These are phyloP conservation scores for Rhytidiadelphus loreus DNA, from an alignment of 225 moss, liverwort and hornwort genomes.

Conservation along the genomic window DNA sequence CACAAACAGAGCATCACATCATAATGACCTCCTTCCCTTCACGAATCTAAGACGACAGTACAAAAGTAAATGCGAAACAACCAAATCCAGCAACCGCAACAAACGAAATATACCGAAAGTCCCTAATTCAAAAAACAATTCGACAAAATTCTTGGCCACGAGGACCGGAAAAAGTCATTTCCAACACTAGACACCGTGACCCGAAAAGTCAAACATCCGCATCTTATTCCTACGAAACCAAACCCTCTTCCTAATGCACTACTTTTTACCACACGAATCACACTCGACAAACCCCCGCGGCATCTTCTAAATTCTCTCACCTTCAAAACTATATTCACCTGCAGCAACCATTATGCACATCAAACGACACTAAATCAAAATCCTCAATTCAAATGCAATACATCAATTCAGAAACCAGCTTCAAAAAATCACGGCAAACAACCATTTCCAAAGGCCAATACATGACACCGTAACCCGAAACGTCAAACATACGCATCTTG, in stretches of 20 bases:
- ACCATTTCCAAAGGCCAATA: neutral
- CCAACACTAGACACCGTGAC: neutral
- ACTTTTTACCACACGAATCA: neutral
- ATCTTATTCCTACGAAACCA: neutral
- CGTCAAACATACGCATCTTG: neutral
- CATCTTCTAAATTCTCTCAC: neutral
- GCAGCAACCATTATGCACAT: neutral
- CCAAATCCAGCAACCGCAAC: neutral
- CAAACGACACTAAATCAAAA: neutral
- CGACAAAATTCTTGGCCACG: neutral
- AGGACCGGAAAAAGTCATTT: neutral
- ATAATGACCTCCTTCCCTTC: neutral
- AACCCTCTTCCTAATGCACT: neutral
- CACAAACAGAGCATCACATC: neutral
- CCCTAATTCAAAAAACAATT: neutral
- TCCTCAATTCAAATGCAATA: neutral
- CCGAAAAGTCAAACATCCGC: neutral
- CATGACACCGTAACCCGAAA: neutral
- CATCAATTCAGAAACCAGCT: neutral
- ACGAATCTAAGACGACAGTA: neutral
- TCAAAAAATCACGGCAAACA: neutral
- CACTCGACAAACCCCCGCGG: neutral
- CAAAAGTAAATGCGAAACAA: neutral
- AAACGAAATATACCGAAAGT: neutral
- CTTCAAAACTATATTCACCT: neutral